Evolutionary conservation across 1,284 basidiomycete species (phyloP).

Genomic region (Boletellus deceptivus): DNA sequence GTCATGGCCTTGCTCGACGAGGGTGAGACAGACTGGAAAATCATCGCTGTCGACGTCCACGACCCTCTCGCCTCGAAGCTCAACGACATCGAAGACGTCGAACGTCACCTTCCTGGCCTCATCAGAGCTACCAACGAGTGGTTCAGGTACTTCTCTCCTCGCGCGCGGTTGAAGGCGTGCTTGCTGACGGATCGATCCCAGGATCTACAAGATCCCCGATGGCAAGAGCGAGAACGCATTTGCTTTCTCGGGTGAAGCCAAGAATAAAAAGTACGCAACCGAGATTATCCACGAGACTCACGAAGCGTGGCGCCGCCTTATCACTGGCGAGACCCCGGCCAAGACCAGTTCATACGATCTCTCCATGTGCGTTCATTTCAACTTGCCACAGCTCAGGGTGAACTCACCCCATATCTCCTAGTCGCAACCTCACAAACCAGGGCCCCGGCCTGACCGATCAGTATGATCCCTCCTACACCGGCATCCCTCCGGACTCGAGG

Average conservation of each 20-base stretch:
- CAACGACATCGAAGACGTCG: conserved; percentile 99
- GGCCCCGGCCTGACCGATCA: conserved; percentile 68
- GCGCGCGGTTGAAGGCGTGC: background rate
- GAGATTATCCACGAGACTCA: conserved; percentile 99
- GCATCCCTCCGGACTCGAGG: conserved; percentile 77
- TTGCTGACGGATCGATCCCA: conserved; percentile 28
- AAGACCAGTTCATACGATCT: conserved; percentile 73
- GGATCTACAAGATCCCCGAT: conserved; percentile 98
- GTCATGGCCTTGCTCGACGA: conserved; percentile 99
- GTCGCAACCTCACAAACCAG: conserved; percentile 68
- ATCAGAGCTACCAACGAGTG: conserved; percentile 97
- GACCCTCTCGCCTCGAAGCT: conserved; percentile 96
- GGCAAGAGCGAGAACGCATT: conserved; percentile 99
- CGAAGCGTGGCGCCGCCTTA: conserved; percentile 96
- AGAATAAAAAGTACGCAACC: conserved; percentile 99
- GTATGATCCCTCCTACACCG: conserved; percentile 64
- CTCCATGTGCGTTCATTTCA: conserved; percentile 63
- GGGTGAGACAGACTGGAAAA: conserved; percentile 99
- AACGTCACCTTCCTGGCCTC: conserved; percentile 95
- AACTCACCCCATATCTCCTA: conserved; percentile 30
- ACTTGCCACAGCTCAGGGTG: conserved; percentile 4
- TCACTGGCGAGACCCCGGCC: conserved; percentile 75
- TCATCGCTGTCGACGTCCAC: conserved; percentile 95
- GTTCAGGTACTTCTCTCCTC: conserved; percentile 65
- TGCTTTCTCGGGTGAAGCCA: conserved; percentile 99